Base-by-base conservation (phyloP, 2,329 filamentous ascomycete species). In the Thielaviopsis ethacetica region DNA sequence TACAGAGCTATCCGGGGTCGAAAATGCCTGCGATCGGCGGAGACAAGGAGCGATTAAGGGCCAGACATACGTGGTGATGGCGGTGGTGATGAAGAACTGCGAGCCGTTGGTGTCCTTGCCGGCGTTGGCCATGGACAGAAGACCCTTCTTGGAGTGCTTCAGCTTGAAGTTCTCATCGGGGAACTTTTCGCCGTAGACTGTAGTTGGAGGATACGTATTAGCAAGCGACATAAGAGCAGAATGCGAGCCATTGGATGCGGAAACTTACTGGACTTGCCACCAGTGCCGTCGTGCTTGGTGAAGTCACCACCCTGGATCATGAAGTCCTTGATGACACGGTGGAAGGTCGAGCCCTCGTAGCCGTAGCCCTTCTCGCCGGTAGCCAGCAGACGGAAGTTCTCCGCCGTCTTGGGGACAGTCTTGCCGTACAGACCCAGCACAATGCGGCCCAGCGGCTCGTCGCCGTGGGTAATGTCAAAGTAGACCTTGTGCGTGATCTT, bases 401-500 rank as follows among this genome's bases (percentile, higher is more conserved):
- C 80, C 47, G 73, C 69, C 19, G 82, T 85, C 80, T 89, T 83
- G 67, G 88, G 88, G 30, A 89, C 85, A 50, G 87, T 91, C 78
- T 88, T 89, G 73, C 88, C 88, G 70, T 93, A 94, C 56, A 94
- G 83, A 66, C 88, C 88, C 41, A 93, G 81, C 65, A 88, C 84
- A 65, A 94, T 78, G 63, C 85, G 82, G 62, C 88, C 88, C 50
- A 91, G 69, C 54, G 78, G 70, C 72, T 89, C 77, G 63, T 88
- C 88, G 67, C 85, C 88, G 68, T 89, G 83, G 67, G 78, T 74
- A 65, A 94, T 84, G 72, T 93, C 88, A 71, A 94, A 91, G 79
- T 82, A 93, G 73, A 93, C 89, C 83, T 95, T 95, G 79, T 88
- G 79, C 67, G 91, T 96, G 76, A 96, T 91, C 83, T 93, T 94